Base-by-base conservation (phyloP, 2,329 filamentous ascomycete species). In the Fonsecaea pedrosoi region DNA sequence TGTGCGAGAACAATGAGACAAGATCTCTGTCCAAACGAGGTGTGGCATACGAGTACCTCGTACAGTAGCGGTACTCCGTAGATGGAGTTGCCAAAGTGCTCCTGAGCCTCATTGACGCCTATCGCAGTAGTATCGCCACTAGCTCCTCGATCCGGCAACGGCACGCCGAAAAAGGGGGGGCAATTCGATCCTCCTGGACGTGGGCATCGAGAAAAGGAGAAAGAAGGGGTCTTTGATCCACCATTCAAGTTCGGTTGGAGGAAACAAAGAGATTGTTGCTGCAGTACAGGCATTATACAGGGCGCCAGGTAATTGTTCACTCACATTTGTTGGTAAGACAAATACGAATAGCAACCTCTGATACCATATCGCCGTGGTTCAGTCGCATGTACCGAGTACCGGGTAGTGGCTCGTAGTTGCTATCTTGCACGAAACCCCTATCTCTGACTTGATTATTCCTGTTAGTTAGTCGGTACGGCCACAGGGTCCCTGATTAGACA, bases 81-180 rank as follows among this genome's bases (percentile, higher is more conserved):
- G 30, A 32, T 32, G 30, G 30, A 32, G 30, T 32, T 32, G 30
- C 30, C 30, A 32, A 32, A 32, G 30, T 32, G 30, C 30, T 54
- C 48, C 35, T 54, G 45, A 54, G 18, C 48, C 59, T 37, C 38
- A 38, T 34, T 12, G 37, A 25, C 59, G 50, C 59, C 59, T 61
- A 50, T 38, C 25, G n/a, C 48, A 4, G 21, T 42, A 30, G 59
- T 34, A 61, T 21, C 50, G 48, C 12, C 37, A 53, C 37, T 53
- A 30, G 37, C 34, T 32, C 4, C 48, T 61, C 32, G 25, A 38
- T 54, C 34, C 59, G 59, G 59, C 34, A 54, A 38, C 35, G 18
- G 25, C 45, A 54, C 15, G 18, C 59, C 45, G 59, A 61, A 60
- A 48, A 7, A 13, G 57, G 40, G 45, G 45, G 57, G 32, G 10